Conservation (phyloP, 805 yeast genomes). For the Candida hungchunana region DNA sequence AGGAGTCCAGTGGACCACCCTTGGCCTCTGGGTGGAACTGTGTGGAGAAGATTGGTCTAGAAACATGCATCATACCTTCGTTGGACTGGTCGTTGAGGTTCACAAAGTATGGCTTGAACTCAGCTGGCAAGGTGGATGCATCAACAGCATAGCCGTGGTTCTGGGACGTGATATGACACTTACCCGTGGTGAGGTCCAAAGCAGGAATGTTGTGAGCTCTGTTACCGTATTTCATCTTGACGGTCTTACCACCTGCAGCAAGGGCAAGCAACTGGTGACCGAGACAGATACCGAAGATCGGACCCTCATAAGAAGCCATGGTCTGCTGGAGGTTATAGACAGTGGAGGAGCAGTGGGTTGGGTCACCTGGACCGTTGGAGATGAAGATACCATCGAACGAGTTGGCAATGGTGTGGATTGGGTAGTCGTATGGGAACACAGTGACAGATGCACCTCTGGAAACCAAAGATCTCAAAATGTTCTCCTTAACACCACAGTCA, state of each 20-base stretch:
- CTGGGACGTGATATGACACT: slow-evolving; percentile 97
- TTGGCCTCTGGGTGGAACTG: slow-evolving; percentile 99
- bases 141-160: slow-evolving; percentile 99
- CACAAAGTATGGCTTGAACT: slow-evolving; percentile 83
- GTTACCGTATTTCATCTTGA: slow-evolving; percentile 95
- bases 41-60: slow-evolving; percentile 89
- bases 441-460: slow-evolving; percentile 95
- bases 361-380: slow-evolving; percentile 98
- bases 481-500: slow-evolving; percentile 98
- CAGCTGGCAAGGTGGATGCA: slow-evolving; percentile 63
- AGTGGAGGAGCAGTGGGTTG: slow-evolving; percentile 82
- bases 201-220: slow-evolving; percentile 99
- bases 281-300: slow-evolving; percentile 95
- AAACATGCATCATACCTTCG: slow-evolving; percentile 92
- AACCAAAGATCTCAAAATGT: slow-evolving; percentile 89
- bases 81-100: slow-evolving; percentile 94
- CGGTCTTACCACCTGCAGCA: slow-evolving; percentile 90
- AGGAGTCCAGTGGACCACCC: slow-evolving; percentile 96
- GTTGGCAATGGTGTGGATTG: slow-evolving; percentile 83
- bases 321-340: slow-evolving; percentile 68
- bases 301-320: slow-evolving; percentile 63
- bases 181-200: slow-evolving; percentile 81
- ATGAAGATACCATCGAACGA: slow-evolving; percentile 93
- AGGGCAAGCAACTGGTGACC: slow-evolving; percentile 96
- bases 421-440: slow-evolving; percentile 94